These are phyloP conservation scores for Cladosporium sphaerospermum DNA, from an alignment of 2,329 filamentous ascomycete species.

Conservation along the genomic window DNA sequence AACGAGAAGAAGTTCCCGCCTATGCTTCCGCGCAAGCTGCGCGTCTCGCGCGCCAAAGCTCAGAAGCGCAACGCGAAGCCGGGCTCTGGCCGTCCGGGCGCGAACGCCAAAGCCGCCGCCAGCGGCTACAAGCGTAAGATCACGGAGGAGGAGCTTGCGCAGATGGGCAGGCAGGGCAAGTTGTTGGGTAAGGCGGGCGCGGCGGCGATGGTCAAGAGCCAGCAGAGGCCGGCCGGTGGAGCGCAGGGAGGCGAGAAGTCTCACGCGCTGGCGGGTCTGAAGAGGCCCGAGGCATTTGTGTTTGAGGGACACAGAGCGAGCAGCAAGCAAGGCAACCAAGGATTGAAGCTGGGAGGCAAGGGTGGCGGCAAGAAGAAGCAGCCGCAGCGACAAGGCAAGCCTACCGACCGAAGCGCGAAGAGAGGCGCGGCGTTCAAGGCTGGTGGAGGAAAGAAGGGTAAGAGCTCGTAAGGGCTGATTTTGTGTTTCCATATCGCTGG, in stretches of 20 bases:
- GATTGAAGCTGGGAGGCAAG: conserved; percentile 54
- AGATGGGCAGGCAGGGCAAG: conserved; percentile 66
- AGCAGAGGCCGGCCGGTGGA: conserved; percentile 22
- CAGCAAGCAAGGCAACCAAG: conserved; percentile 57
- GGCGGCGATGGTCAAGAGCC: conserved; percentile 34
- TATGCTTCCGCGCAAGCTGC: conserved; percentile 80
- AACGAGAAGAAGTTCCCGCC: conserved; percentile 91
- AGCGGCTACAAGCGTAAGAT: conserved; percentile 63
- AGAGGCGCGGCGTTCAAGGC: conserved; percentile 43
- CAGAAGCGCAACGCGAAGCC: conserved; percentile 44
- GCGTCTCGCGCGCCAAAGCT: conserved; percentile 80
- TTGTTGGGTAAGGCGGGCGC: conserved; percentile 66
- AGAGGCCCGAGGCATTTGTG: conserved; percentile 64
- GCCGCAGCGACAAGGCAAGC: conserved; percentile 36
- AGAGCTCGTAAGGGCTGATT: background rate
- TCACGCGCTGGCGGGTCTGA: conserved; percentile 30
- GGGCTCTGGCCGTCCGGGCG: conserved; percentile 23
- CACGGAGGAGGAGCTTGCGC: conserved; percentile 62
- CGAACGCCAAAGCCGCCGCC: conserved; percentile 18
- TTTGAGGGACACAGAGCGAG: conserved; percentile 76
- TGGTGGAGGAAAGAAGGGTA: conserved; percentile 30
- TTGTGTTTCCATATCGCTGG: background rate
- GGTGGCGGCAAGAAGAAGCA: conserved; percentile 37
- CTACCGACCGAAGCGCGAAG: conserved; percentile 38
- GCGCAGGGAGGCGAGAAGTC: conserved; percentile 10